A percentile compares a stretch with the other conserved stretches of the same genome.
These are phyloP conservation scores for Misopates orontium DNA, from an alignment of 257 asterid species.

Conservation along the genomic window DNA sequence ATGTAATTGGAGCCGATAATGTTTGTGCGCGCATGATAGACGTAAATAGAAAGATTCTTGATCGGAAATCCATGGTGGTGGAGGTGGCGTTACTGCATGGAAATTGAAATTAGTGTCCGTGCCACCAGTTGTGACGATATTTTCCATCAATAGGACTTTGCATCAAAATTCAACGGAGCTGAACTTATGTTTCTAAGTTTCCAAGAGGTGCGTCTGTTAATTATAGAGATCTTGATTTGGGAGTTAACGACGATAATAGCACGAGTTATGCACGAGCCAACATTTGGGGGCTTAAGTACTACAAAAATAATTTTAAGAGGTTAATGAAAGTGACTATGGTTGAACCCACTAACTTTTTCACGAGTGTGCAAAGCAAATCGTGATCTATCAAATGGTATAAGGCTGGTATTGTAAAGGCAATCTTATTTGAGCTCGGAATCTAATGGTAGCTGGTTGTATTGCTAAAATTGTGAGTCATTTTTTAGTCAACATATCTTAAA, in stretches of 20 bases:
- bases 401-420: too few relatives aligned
- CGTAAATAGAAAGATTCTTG: neutral
- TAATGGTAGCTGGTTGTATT: too few relatives aligned
- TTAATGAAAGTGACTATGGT: neutral
- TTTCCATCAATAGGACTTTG: neutral
- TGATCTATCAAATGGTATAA: too few relatives aligned
- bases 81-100: neutral
- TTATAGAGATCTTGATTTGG: too few relatives aligned
- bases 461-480: too few relatives aligned
- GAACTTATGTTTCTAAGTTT: neutral
- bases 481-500: too few relatives aligned
- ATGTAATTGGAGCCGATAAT: neutral
- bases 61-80: constrained; percentile 4
- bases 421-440: too few relatives aligned
- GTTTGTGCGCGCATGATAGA: neutral
- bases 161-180: neutral
- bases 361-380: too few relatives aligned
- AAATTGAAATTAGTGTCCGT: neutral
- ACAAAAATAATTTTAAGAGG: neutral
- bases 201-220: too few relatives aligned
- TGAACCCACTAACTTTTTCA: neutral
- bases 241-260: neutral
- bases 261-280: neutral
- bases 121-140: too few relatives aligned
- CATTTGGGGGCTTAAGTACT: neutral